Evolutionary conservation across 2,329 filamentous ascomycete genomes (phyloP).

Genomic region (Neopestalotiopsis sp.): DNA sequence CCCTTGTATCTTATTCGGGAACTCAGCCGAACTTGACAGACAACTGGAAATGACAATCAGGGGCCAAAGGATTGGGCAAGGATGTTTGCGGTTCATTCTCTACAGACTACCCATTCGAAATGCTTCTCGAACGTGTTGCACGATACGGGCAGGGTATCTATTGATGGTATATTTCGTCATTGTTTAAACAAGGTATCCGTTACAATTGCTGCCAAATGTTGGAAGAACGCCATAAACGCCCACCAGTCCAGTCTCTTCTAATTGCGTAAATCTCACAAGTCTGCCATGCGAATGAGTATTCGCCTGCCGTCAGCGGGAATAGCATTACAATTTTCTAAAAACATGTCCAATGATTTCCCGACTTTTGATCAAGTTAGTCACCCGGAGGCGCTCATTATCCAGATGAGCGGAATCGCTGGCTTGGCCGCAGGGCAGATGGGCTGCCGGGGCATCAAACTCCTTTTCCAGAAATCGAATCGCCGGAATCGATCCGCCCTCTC

Average conservation of each 20-base stretch:
- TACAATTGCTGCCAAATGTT: background rate
- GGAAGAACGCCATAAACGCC: conserved; percentile 3
- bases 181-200: background rate
- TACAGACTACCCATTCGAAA: background rate
- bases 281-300: background rate
- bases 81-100: background rate
- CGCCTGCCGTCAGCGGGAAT: background rate
- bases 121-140: background rate
- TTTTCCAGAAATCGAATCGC: conserved; percentile 94
- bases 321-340: conserved; percentile 67
- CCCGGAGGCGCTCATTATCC: conserved; percentile 89
- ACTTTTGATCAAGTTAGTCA: conserved; percentile 88
- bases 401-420: conserved; percentile 93
- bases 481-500: conserved; percentile 94
- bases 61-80: background rate
- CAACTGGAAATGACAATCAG: background rate
- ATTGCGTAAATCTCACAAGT: background rate
- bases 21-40: background rate
- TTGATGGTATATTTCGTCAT: background rate
- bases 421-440: conserved; percentile 92
- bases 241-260: background rate
- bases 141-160: background rate
- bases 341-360: conserved; percentile 89
- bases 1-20: no score
- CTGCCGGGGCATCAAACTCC: conserved; percentile 88